Percentiles rank a stretch among this genome's conserved stretches.
phyloP scores from a whole-genome alignment of 441 rosid species.

The Populus hybrid region DNA sequence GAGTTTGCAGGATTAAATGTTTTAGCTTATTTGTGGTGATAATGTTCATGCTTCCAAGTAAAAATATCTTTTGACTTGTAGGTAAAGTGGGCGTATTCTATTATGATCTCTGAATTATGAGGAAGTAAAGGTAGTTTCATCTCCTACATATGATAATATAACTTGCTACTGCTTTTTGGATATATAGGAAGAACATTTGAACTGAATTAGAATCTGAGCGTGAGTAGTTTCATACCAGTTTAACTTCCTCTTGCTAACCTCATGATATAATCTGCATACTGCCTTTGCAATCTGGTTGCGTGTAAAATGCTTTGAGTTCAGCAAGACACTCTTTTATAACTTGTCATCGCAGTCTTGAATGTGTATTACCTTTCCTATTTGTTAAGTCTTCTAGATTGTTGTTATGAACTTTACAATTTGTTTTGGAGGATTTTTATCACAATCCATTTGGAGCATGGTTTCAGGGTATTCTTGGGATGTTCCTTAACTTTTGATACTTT shows the following conservation, averaged over 20 bases:
- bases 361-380: background rate
- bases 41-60: slow-evolving; percentile 71
- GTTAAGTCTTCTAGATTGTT: background rate
- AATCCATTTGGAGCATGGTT: background rate
- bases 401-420: background rate
- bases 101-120: slow-evolving; percentile 96
- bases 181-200: slow-evolving; percentile 25
- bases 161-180: slow-evolving; percentile 37
- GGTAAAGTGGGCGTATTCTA: slow-evolving; percentile 97
- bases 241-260: slow-evolving; percentile 1
- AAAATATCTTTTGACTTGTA: slow-evolving; percentile 95
- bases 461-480: background rate
- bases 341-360: no score
- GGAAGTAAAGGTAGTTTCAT: slow-evolving; percentile 97
- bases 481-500: background rate
- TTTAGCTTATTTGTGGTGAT: slow-evolving; percentile 54
- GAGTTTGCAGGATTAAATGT: slow-evolving; percentile 31
- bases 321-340: background rate
- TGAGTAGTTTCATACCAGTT: background rate
- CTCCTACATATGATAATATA: slow-evolving; percentile 46
- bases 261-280: slow-evolving; percentile 1
- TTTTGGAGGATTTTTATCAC: background rate
- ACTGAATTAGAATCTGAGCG: slow-evolving; percentile 16
- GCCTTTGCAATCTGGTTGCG: background rate
- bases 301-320: slow-evolving; percentile 1